Base-by-base conservation (phyloP, 345 rosid genomes). In the Adansonia digitata region DNA sequence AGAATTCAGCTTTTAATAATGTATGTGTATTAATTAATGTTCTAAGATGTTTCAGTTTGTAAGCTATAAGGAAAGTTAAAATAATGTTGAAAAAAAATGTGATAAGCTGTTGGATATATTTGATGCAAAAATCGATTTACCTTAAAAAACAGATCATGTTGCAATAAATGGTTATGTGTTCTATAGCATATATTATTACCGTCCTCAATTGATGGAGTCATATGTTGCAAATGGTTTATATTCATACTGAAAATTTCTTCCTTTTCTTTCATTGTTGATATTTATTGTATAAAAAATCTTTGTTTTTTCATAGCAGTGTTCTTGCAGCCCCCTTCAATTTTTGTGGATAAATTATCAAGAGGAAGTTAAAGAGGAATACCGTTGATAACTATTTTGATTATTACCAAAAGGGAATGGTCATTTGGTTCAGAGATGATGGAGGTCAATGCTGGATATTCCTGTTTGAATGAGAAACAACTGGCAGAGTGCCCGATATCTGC, bases 361-460 rank as follows among this genome's bases (percentile, higher is more conserved):
- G 57, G 24, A 29, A 48, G 26, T 69, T 69, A 69, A n/a, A 15
- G 27, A 69, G 57, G 27, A 49, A 34, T 27, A 7, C 39, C 1
- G 13, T 24, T 26, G 22, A 10, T 42, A 5, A 29, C 27, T 49
- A 48, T 67, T 67, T 7, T 29, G 15, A 24, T 17, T 43, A 48
- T 29, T 69, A 10, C 15, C 26, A 9, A 8, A 27, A 59, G 43
- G 76, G 69, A 59, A 73, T 73, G 76, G 40, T 73, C 76, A 45
- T 59, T 45, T 73, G 45, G 75, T 76, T 69, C 39, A 48, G 59
- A 77, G 74, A 48, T 61, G 43, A 61, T 80, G 83, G 84, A 85
- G 64, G 71, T 71, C 43, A 61, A 68, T 67, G 26, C 77, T 74
- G 77, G 77, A 77, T 75, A 75, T 77, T 87, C 86, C 75, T 76